Evolutionary conservation across 176 grass and related monocot genomes (phyloP).

Genomic region (Chloris gayana): DNA sequence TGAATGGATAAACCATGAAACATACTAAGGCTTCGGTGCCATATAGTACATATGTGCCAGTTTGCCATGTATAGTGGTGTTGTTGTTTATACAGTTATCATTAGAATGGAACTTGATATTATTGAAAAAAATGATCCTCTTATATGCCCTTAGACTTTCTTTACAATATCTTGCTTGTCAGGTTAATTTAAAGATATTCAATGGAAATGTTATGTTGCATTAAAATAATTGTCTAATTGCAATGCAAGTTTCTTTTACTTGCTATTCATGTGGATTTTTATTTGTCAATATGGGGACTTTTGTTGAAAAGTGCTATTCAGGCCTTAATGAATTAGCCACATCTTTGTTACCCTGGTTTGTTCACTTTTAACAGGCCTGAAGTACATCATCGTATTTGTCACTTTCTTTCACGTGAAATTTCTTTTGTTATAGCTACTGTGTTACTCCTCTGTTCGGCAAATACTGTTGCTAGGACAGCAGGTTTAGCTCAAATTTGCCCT

Average conservation of each 20-base stretch:
- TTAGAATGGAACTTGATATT: not conserved
- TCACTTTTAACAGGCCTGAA: not conserved
- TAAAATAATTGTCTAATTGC: not conserved
- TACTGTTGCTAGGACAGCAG: too few species aligned
- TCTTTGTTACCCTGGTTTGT: slow-evolving; percentile 24
- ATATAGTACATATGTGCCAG: not conserved
- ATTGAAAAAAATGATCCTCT: not conserved
- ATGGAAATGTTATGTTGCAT: not conserved
- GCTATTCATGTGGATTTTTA: not conserved
- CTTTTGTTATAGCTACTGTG: not conserved
- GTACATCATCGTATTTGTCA: not conserved
- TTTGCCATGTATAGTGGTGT: not conserved
- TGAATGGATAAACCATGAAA: not conserved
- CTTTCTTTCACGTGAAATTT: not conserved
- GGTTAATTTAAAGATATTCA: not conserved
- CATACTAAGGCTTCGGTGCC: not conserved
- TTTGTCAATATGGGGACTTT: not conserved
- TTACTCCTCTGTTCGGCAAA: too few species aligned
- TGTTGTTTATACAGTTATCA: slow-evolving; percentile 1
- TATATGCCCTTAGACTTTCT: not conserved
- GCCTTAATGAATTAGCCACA: not conserved
- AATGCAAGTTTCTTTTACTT: not conserved
- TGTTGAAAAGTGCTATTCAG: not conserved
- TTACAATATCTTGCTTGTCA: not conserved
- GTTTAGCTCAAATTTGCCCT: too few species aligned